These are phyloP conservation scores for Ophiostoma perfectum DNA, from an alignment of 2,329 filamentous ascomycete species.

Conservation along the genomic window DNA sequence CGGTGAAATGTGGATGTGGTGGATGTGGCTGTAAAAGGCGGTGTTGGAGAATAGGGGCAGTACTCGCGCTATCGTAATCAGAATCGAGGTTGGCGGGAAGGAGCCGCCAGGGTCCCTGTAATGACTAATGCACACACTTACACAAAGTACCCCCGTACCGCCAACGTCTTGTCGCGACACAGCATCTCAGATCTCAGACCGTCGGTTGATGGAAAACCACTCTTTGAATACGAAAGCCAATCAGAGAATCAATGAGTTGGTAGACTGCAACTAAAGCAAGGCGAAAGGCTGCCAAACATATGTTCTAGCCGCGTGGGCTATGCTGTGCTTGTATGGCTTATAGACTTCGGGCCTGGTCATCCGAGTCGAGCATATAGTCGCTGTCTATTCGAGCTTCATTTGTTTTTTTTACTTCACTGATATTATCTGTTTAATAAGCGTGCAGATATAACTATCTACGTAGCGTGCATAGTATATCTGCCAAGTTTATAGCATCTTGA, in stretches of 20 bases:
- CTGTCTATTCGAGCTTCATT: too few species aligned
- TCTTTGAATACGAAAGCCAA: not conserved
- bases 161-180: too few species aligned
- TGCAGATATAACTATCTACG: too few species aligned
- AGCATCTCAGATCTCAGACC: too few species aligned
- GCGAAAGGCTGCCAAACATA: not conserved
- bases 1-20: not conserved
- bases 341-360: not conserved
- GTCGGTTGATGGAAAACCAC: too few species aligned
- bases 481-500: too few species aligned
- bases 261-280: not conserved
- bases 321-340: not conserved
- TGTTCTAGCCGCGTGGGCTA: not conserved
- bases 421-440: too few species aligned
- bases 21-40: not conserved
- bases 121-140: not conserved
- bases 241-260: not conserved
- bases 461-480: too few species aligned
- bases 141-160: not conserved
- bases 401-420: too few species aligned
- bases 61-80: not conserved
- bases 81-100: too few species aligned
- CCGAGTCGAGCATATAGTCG: not conserved
- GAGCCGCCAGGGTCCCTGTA: not conserved
- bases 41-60: slow-evolving; percentile 11